phyloP scores from a whole-genome alignment of 73 alveolate species.

The Effrenium voratum region DNA sequence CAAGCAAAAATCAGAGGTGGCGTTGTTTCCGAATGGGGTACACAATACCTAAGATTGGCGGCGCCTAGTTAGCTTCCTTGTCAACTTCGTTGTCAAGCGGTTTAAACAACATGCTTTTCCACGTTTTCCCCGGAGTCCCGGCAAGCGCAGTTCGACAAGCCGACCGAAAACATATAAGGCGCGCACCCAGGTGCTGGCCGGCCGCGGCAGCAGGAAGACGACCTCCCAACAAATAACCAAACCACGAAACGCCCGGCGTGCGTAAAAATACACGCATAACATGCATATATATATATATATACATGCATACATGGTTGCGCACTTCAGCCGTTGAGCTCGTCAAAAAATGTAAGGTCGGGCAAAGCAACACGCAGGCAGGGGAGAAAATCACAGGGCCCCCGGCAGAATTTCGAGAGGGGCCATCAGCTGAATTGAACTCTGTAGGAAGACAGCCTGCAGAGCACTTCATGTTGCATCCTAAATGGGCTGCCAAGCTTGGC shows the following conservation, averaged over 20 bases:
- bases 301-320: background rate
- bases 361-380: background rate
- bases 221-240: background rate
- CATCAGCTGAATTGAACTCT: background rate
- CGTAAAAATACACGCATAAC: background rate
- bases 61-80: background rate
- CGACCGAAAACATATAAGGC: too few species aligned
- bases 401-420: background rate
- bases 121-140: too few species aligned
- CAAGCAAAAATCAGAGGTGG: background rate
- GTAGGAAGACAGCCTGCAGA: background rate
- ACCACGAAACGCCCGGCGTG: background rate
- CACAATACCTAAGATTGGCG: background rate
- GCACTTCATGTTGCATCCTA: background rate
- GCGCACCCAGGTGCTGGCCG: background rate
- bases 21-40: background rate
- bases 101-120: background rate
- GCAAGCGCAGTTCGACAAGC: too few species aligned
- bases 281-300: too few species aligned
- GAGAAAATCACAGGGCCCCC: background rate
- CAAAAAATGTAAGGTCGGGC: background rate
- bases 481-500: background rate
- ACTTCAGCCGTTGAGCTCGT: background rate
- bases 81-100: background rate
- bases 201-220: slow-evolving; percentile 8